phyloP scores from a whole-genome alignment of 2,329 filamentous ascomycete species.

The Hypoxylon rubiginosum region DNA sequence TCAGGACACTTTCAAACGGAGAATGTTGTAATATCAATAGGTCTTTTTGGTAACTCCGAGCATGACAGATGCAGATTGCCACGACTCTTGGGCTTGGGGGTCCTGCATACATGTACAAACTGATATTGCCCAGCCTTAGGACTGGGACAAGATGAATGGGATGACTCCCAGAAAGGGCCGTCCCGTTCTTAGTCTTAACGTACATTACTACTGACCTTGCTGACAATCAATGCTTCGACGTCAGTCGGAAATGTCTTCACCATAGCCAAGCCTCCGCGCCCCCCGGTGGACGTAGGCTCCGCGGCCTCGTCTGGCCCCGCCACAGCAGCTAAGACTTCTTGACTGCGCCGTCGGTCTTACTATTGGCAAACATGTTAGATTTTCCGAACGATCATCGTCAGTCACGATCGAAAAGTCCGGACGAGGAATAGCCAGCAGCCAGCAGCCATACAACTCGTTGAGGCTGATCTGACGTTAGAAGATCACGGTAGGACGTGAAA shows the following conservation, averaged over 20 bases:
- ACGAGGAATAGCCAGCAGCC: background rate
- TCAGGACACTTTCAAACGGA: slow-evolving; percentile 34
- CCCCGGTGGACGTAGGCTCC: slow-evolving; percentile 15
- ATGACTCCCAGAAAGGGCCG: slow-evolving; percentile 33
- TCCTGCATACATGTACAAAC: slow-evolving; percentile 6
- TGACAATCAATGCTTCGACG: background rate
- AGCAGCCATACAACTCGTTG: slow-evolving; percentile 22
- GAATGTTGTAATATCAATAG: slow-evolving; percentile 28
- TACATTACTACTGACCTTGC: slow-evolving; percentile 4
- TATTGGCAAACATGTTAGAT: slow-evolving; percentile 9
- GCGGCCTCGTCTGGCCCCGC: background rate
- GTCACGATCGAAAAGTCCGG: slow-evolving; percentile 35
- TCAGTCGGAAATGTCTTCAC: slow-evolving; percentile 15
- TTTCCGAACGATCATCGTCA: slow-evolving; percentile 27
- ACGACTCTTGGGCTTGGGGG: slow-evolving; percentile 31
- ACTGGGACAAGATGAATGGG: slow-evolving; percentile 11
- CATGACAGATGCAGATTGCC: slow-evolving; percentile 25
- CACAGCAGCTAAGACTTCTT: slow-evolving; percentile 4
- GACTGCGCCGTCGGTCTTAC: slow-evolving; percentile 14
- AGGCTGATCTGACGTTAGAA: slow-evolving; percentile 32
- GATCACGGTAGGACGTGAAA: slow-evolving; percentile 25
- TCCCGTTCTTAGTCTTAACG: slow-evolving; percentile 29
- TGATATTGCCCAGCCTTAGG: slow-evolving; percentile 23
- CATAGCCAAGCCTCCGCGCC: background rate
- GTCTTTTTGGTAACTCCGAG: slow-evolving; percentile 40